phyloP scores from a whole-genome alignment of 257 asterid species.

The Nicotiana obtusifolia region DNA sequence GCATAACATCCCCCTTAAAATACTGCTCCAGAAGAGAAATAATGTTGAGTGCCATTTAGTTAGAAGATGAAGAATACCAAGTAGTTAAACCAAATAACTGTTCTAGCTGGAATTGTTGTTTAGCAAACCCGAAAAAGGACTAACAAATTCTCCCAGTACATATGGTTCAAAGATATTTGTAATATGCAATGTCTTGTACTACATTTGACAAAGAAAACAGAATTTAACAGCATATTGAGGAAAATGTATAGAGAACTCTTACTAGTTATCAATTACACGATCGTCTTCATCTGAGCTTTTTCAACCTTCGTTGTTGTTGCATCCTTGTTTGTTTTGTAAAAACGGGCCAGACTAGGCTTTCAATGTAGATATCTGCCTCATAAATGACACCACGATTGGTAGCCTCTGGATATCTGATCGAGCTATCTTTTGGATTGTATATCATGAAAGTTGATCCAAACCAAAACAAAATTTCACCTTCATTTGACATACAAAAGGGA shows the following conservation, averaged over 20 bases:
- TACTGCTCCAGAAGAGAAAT: not conserved
- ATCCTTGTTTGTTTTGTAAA: not conserved
- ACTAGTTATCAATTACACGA: not conserved
- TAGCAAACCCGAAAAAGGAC: too few species aligned
- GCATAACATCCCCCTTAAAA: too few species aligned
- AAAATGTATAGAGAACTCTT: not conserved
- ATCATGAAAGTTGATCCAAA: slow-evolving; percentile 21
- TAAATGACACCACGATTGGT: not conserved
- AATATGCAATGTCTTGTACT: not conserved
- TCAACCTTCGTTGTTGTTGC: not conserved
- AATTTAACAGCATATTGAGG: not conserved
- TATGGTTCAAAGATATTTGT: not conserved
- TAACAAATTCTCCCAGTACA: not conserved
- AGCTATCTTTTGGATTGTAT: slow-evolving; percentile 24
- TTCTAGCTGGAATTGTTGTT: not conserved
- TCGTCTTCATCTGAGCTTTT: not conserved
- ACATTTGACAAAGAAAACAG: not conserved
- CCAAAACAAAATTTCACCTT: slow-evolving; percentile 32
- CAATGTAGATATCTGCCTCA: slow-evolving; percentile 21
- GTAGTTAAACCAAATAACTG: not conserved
- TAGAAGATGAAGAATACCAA: not conserved
- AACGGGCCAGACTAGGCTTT: slow-evolving; percentile 32
- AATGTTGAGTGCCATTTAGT: not conserved
- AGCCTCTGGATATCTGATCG: slow-evolving; percentile 21
- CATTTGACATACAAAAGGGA: slow-evolving; percentile 24